Evolutionary conservation across 768 basidiomycete species (phyloP).

Genomic region (Pholiota molesta): DNA sequence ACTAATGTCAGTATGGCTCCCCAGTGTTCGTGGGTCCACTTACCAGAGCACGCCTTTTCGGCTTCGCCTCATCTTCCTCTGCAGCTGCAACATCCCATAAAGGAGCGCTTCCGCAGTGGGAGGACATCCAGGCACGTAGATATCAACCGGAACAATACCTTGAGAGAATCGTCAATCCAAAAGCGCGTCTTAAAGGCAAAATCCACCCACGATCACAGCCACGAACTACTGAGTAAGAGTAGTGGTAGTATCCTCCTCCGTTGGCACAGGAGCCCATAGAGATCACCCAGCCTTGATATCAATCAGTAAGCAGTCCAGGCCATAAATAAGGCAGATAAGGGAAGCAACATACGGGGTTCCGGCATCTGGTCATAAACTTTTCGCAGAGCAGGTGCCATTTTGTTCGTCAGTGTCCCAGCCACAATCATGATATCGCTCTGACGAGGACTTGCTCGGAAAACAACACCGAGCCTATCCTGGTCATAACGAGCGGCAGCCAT

Average conservation of each 20-base stretch:
- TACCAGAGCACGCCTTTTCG: conserved; percentile 89
- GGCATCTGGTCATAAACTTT: conserved; percentile 99
- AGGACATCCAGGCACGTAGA: conserved; percentile 96
- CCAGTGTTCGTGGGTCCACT: conserved; percentile 19
- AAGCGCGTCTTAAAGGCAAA: conserved; percentile 1
- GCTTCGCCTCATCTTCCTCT: conserved; percentile 92
- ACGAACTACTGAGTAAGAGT: conserved; percentile 97
- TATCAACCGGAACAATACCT: conserved; percentile 98
- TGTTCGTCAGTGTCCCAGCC: conserved; percentile 97
- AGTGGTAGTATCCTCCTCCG: conserved; percentile 96
- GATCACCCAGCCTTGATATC: conserved; percentile 85
- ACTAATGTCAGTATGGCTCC: conserved; percentile 5
- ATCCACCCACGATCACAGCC: conserved; percentile 87
- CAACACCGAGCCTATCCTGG: conserved; percentile 95
- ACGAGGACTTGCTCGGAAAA: conserved; percentile 98
- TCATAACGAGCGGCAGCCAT: conserved; percentile 99
- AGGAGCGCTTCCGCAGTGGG: conserved; percentile 96
- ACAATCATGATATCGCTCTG: conserved; percentile 99
- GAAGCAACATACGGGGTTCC: conserved; percentile 72
- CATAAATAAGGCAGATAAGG: conserved; percentile 7
- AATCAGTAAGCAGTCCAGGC: neutral
- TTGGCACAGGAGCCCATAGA: conserved; percentile 99
- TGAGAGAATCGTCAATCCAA: conserved; percentile 16
- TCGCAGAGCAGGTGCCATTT: conserved; percentile 98
- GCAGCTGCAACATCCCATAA: conserved; percentile 95